Evolutionary conservation across 768 basidiomycete species (phyloP).

Genomic region (Fibroporia radiculosa): DNA sequence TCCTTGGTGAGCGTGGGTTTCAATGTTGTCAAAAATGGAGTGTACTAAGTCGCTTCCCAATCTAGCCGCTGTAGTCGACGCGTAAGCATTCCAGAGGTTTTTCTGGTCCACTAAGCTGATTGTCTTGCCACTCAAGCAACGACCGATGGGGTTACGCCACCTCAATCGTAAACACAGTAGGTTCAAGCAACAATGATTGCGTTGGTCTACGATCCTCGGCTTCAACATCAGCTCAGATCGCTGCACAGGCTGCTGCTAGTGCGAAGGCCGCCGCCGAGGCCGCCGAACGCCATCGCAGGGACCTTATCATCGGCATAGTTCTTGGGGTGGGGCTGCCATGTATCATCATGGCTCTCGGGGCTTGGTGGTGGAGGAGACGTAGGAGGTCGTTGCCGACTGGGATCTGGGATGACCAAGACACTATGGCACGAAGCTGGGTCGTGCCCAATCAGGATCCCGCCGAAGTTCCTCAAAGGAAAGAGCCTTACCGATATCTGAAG

Average conservation of each 20-base stretch:
- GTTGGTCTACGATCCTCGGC: constrained; percentile 24
- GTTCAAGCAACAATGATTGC: constrained; percentile 27
- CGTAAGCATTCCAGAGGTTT: constrained; percentile 27
- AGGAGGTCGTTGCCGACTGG: constrained; percentile 2
- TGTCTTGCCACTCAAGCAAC: constrained; percentile 24
- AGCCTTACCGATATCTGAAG: not conserved
- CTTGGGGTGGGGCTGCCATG: constrained; percentile 23
- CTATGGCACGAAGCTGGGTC: not conserved
- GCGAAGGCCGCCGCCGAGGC: constrained; percentile 8
- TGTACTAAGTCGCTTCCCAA: not conserved
- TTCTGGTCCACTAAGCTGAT: not conserved
- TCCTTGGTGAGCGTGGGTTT: constrained; percentile 33
- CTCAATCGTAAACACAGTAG: constrained; percentile 13
- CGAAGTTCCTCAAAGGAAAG: not conserved
- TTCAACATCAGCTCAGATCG: constrained; percentile 18
- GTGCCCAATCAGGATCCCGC: not conserved
- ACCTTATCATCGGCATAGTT: constrained; percentile 25
- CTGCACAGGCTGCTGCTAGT: constrained; percentile 13
- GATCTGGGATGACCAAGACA: constrained; percentile 8
- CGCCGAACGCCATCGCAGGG: constrained; percentile 14
- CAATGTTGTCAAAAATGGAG: constrained; percentile 1
- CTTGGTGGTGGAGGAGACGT: constrained; percentile 18
- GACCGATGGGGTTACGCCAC: constrained; percentile 28
- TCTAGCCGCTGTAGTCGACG: constrained; percentile 21
- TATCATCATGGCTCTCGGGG: constrained; percentile 18